phyloP scores from a whole-genome alignment of 2,329 filamentous ascomycete species.

The Akanthomyces lecanii region DNA sequence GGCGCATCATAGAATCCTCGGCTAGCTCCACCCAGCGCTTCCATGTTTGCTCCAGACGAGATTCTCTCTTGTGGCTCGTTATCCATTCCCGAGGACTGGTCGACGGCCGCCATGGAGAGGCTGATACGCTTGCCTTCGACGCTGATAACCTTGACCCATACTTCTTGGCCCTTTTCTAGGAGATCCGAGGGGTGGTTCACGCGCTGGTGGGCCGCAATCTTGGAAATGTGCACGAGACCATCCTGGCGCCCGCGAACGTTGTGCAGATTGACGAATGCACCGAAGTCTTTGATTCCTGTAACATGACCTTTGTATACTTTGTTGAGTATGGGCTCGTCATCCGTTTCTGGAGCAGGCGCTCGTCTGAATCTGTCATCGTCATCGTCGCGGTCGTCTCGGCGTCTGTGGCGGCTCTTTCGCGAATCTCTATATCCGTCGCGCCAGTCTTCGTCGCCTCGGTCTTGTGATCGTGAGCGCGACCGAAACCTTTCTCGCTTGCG shows the following conservation, averaged over 20 bases:
- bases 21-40: slow-evolving; percentile 65
- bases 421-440: slow-evolving; percentile 31
- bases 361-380: slow-evolving; percentile 59
- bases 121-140: slow-evolving; percentile 79
- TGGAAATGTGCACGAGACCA: slow-evolving; percentile 89
- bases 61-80: slow-evolving; percentile 73
- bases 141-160: slow-evolving; percentile 90
- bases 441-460: slow-evolving; percentile 44
- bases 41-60: slow-evolving; percentile 86
- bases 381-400: slow-evolving; percentile 39
- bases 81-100: slow-evolving; percentile 83
- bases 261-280: slow-evolving; percentile 88
- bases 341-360: slow-evolving; percentile 68
- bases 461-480: slow-evolving; percentile 36
- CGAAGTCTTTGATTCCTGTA: slow-evolving; percentile 92
- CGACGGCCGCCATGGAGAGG: slow-evolving; percentile 95
- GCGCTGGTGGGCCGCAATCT: slow-evolving; percentile 76
- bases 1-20: slow-evolving; percentile 51
- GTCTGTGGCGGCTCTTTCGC: slow-evolving; percentile 33
- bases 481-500: slow-evolving; percentile 32
- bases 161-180: slow-evolving; percentile 70
- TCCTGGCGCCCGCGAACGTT: slow-evolving; percentile 86
- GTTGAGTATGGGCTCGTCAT: slow-evolving; percentile 73
- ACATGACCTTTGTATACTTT: slow-evolving; percentile 90
- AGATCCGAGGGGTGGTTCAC: slow-evolving; percentile 92